A percentile compares a stretch with the other conserved stretches of the same genome.
Evolutionary conservation across 2,329 filamentous ascomycete species (phyloP).

Genomic region (Paecilomyces dactylethromorphus): DNA sequence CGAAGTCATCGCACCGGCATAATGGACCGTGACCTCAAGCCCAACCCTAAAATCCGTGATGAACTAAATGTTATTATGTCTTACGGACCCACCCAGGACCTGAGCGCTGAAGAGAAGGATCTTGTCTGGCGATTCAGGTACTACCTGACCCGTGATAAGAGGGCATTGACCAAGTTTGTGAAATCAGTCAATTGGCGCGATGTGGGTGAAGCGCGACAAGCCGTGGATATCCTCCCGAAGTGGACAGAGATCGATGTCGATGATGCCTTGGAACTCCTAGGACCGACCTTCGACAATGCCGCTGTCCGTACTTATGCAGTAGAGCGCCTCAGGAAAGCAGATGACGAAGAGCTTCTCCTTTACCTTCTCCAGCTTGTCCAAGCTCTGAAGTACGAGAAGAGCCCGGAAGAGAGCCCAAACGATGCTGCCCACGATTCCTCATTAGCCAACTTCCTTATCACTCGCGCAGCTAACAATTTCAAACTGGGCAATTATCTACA

Average conservation of each 20-base stretch:
- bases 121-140: conserved; percentile 97
- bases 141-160: conserved; percentile 85
- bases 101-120: conserved; percentile 89
- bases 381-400: conserved; percentile 87
- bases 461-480: conserved; percentile 79
- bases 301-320: conserved; percentile 90
- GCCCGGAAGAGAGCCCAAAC: conserved; percentile 54
- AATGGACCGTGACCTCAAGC: conserved; percentile 88
- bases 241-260: conserved; percentile 98
- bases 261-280: conserved; percentile 87
- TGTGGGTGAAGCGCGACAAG: conserved; percentile 75
- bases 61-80: conserved; percentile 86
- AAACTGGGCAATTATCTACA: conserved; percentile 90
- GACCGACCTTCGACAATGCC: conserved; percentile 82
- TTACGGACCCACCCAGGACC: conserved; percentile 83
- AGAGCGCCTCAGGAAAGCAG: conserved; percentile 81
- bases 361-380: conserved; percentile 94
- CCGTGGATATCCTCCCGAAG: conserved; percentile 79
- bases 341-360: conserved; percentile 82
- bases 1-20: conserved; percentile 90
- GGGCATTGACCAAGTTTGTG: conserved; percentile 90
- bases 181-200: conserved; percentile 96
- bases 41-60: conserved; percentile 91
- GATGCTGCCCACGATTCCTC: conserved; percentile 70
- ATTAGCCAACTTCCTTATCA: conserved; percentile 80